These are phyloP conservation scores for Dendrobium catenatum DNA, from an alignment of 106 monocot species.

Conservation along the genomic window DNA sequence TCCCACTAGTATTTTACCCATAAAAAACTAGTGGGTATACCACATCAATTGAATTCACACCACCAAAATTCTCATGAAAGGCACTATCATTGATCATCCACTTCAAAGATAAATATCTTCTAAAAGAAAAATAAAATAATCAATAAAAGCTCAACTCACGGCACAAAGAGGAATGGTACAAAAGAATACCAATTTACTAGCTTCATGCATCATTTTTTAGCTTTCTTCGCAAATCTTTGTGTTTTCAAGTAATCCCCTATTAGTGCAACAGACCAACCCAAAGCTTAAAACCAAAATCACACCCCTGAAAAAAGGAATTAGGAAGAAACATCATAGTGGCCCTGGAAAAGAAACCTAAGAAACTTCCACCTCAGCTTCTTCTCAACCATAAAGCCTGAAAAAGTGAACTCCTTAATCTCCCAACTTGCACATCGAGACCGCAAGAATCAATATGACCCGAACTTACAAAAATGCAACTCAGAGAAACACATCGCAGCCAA, in stretches of 20 bases:
- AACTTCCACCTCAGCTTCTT: background rate
- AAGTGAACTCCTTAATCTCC: background rate
- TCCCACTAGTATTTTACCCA: background rate
- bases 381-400: background rate
- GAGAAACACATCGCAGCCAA: slow-evolving; percentile 1
- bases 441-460: background rate
- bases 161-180: background rate
- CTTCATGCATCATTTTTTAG: background rate
- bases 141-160: background rate
- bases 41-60: background rate
- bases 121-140: background rate
- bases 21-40: background rate
- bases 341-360: background rate
- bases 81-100: background rate
- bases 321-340: background rate
- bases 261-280: background rate
- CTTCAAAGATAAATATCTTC: background rate
- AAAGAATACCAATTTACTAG: background rate
- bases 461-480: background rate
- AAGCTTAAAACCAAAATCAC: background rate
- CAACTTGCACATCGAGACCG: background rate
- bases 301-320: background rate
- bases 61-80: background rate
- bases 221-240: background rate
- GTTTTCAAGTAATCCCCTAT: background rate